Evolutionary conservation across 1,284 basidiomycete species (phyloP), one percentile per base, ranked within the genome.

Genomic region (Flammula alnicola): DNA sequence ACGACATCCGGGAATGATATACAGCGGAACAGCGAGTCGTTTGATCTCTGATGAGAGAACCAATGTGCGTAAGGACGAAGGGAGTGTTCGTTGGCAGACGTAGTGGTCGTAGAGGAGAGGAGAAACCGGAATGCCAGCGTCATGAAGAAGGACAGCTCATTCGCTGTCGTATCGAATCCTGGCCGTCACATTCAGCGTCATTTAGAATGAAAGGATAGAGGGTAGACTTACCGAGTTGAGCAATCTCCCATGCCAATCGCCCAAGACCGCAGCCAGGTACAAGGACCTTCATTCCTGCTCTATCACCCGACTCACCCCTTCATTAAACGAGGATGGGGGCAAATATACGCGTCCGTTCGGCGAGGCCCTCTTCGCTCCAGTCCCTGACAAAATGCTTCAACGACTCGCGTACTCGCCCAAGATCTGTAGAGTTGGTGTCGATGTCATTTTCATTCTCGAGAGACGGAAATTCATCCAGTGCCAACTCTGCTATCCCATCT

Each of bases 371-470:
- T 5, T 63, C 59, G 56, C 83, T 84, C 84, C 84, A 87, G 60
- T 88, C 84, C 9, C 84, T 71, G 20, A 86, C 73, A 52, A 83
- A 83, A 63, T 87, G 85, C 63, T 84, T 85, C 52, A 88, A 59
- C 2, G 80, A 64, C 60, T 85, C 81, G 16, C 79, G 66, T 19
- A 80, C 78, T 10, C 79, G 70, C 16, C 72, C 71, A 22, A 85
- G 56, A 54, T 81, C 78, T 14, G 63, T 65, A 4, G 56, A 55
- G 45, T 51, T 57, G 17, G 61, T 55, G 3, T 57, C 42, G 14
- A 56, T 47, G 26, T 53, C 29, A 14, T 30, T 17, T 22, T 23
- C 27, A 1, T 45, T 27, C 9, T 47, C 52, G 2, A 62, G 52
- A 5, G 64, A 45, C 1, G 55, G 56, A 32, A 73, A 69, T 31